Base-by-base conservation (phyloP, 169 alveolate species). In the Cryptosporidium tyzzeri region DNA sequence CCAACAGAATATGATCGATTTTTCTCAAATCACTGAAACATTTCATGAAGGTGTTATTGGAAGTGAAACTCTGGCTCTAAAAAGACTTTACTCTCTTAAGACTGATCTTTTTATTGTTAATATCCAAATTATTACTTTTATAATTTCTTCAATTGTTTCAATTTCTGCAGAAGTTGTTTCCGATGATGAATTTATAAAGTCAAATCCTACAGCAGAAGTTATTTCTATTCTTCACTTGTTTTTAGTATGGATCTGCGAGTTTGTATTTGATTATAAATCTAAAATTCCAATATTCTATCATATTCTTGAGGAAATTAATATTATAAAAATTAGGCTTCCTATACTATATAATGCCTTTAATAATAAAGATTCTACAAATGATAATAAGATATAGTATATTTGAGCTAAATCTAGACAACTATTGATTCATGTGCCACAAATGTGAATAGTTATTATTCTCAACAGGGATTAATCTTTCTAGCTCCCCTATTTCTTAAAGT, bases 201-300 rank as follows among this genome's bases (percentile, higher is more conserved):
- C 53, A 0, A 29, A 44, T 26, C 75, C 89, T 18, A 45, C 35
- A 18, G 39, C 41, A 37, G 62, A 44, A 65, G 67, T 53, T 9
- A 44, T 80, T 18, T 48, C 89, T 7, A 41, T 29, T 16, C 70
- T 80, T 44, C 33, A 51, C 10, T 18, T 39, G 23, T 80, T 61
- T 65, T 33, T 80, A 23, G 44, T 80, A 33, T 80, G 89, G 89
- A 62, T 80, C 31, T 80, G 89, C 29, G 89, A 80, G 51, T 80
- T 80, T 26, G 73, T 65, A 23, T 80, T 80, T 65, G 89, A 80
- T 3, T 65, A 62, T 21, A 80, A 59, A 48, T 41, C 55, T 8
- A 37, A 59, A 53, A 80, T 80, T 65, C 89, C 89, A 0, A 41
- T n/a, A 44, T 8, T 80, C 35, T 62, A 44, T 39, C 55, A 80